Evolutionary conservation across 2,329 filamentous ascomycete species (phyloP).

Genomic region (Botryosphaeria dothidea): DNA sequence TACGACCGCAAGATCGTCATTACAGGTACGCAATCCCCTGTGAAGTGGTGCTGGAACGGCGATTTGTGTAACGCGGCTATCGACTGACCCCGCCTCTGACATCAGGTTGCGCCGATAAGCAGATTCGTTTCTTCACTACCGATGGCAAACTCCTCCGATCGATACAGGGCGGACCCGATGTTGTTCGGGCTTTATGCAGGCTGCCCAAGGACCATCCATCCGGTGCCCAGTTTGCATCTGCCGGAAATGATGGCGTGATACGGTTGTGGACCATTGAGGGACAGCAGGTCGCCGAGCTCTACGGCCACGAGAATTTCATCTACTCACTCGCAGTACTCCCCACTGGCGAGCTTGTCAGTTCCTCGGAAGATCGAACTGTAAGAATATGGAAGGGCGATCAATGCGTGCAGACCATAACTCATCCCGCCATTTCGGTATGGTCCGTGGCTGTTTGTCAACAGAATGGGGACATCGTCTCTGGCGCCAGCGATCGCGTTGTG

Average conservation of each 20-base stretch:
- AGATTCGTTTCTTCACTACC: conserved; percentile 77
- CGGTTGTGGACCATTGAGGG: conserved; percentile 84
- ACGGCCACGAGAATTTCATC: conserved; percentile 92
- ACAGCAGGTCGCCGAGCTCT: conserved; percentile 71
- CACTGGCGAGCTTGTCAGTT: conserved; percentile 84
- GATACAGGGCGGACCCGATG: conserved; percentile 72
- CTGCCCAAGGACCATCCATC: conserved; percentile 75
- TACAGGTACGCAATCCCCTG: conserved; percentile 54
- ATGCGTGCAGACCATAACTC: conserved; percentile 93
- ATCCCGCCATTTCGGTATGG: conserved; percentile 97
- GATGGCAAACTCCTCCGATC: conserved; percentile 64
- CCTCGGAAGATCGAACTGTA: conserved; percentile 91
- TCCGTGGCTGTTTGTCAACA: conserved; percentile 77
- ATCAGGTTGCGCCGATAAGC: conserved; percentile 81
- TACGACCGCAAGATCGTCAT: conserved; percentile 78
- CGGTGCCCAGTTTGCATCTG: conserved; percentile 90
- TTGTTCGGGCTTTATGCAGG: conserved; percentile 84
- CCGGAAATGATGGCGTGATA: conserved; percentile 88
- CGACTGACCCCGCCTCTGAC: conserved; percentile 14
- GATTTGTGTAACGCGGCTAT: conserved; percentile 7
- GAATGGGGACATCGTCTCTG: conserved; percentile 90
- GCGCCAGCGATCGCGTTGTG: conserved; percentile 83
- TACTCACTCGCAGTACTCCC: conserved; percentile 80
- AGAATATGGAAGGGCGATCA: conserved; percentile 81
- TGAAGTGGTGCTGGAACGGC: not conserved